Percentiles rank a stretch among this genome's conserved stretches.
Conservation (phyloP, 805 yeast genomes). For the Wickerhamomyces alni region DNA sequence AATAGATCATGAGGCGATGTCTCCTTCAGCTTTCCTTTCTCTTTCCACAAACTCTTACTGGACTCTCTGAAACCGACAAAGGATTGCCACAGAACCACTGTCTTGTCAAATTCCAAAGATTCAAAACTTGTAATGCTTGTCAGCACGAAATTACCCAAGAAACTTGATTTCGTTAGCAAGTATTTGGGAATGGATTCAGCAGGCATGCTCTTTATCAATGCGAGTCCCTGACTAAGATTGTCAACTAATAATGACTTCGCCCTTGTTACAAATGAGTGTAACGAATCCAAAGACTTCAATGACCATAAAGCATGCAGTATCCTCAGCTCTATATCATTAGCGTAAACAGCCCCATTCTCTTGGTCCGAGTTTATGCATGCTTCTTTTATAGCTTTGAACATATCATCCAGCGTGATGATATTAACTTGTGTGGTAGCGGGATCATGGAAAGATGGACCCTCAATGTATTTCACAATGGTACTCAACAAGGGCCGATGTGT, state of each 20-base stretch:
- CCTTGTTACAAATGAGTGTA: conserved; percentile 33
- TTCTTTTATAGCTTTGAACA: conserved; percentile 20
- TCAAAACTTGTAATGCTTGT: conserved; percentile 34
- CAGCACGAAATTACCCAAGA: conserved; percentile 41
- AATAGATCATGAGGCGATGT: conserved; percentile 10
- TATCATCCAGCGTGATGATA: conserved; percentile 29
- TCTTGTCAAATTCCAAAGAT: conserved; percentile 42
- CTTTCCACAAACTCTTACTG: conserved; percentile 22
- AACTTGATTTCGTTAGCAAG: conserved; percentile 32
- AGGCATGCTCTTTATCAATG: conserved; percentile 11
- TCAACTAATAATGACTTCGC: conserved; percentile 29
- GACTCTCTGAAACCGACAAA: conserved; percentile 31
- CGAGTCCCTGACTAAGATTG: conserved; percentile 28
- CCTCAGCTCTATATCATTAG: conserved; percentile 25
- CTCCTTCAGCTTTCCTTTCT: conserved; percentile 13
- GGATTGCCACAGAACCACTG: conserved; percentile 34
- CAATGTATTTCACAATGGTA: conserved; percentile 37
- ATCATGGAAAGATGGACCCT: conserved; percentile 25
- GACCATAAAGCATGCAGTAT: conserved; percentile 39
- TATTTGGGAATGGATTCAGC: conserved; percentile 12
- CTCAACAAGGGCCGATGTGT: conserved; percentile 34
- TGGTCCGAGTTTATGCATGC: conserved; percentile 17
- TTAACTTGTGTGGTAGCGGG: conserved; percentile 18
- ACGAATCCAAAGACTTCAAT: conserved; percentile 40
- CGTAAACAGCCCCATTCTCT: conserved; percentile 17